Conservation (phyloP, 2,329 filamentous ascomycete genomes). For the Lachnellula occidentalis region DNA sequence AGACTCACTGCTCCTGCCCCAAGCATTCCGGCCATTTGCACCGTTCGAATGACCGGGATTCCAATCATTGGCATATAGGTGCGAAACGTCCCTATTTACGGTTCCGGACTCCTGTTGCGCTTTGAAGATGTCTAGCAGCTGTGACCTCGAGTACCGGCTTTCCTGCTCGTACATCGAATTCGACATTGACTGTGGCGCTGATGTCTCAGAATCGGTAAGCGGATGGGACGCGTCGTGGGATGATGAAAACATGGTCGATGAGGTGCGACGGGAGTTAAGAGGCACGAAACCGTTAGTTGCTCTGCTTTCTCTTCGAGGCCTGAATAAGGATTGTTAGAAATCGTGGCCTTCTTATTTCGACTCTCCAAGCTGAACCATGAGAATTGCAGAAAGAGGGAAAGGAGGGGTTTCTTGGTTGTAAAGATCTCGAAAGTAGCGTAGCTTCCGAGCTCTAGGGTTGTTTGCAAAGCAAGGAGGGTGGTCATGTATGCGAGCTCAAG, state of each 20-base stretch:
- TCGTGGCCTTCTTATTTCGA: background rate
- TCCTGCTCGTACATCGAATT: constrained; percentile 39
- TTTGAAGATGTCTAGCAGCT: constrained; percentile 70
- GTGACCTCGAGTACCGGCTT: constrained; percentile 35
- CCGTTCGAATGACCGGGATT: constrained; percentile 69
- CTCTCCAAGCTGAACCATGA: background rate
- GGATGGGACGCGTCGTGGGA: constrained; percentile 20
- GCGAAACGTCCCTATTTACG: constrained; percentile 54
- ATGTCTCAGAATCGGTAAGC: constrained; percentile 19
- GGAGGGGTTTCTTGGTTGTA: background rate
- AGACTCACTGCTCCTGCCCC: constrained; percentile 73
- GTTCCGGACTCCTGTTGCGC: constrained; percentile 44
- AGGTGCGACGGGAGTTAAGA: constrained; percentile 58
- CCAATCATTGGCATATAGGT: constrained; percentile 72
- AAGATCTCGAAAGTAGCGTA: too few species aligned
- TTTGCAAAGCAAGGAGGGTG: background rate
- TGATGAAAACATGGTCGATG: constrained; percentile 48
- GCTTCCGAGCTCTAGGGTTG: background rate
- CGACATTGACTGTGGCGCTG: constrained; percentile 27
- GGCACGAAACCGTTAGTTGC: constrained; percentile 50
- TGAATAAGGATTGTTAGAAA: constrained; percentile 28
- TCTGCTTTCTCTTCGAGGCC: constrained; percentile 54
- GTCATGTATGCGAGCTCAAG: background rate
- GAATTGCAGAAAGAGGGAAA: background rate
- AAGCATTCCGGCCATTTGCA: constrained; percentile 51